phyloP scores from a whole-genome alignment of 495 filamentous ascomycete species.

The Parmelia sp. region DNA sequence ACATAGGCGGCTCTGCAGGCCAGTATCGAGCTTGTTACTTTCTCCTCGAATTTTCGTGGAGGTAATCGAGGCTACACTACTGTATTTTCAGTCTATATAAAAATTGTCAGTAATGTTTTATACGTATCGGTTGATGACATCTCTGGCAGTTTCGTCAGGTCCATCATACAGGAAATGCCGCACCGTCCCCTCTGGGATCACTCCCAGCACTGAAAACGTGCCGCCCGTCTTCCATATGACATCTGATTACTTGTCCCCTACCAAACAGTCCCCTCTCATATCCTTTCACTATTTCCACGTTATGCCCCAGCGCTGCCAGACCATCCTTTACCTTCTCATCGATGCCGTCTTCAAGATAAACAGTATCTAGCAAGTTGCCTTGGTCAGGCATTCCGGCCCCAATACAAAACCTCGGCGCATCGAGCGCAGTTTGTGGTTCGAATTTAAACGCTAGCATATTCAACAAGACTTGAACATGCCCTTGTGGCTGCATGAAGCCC shows the following conservation, averaged over 20 bases:
- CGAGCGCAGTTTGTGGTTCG: slow-evolving; percentile 81
- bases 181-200: slow-evolving; percentile 84
- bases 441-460: slow-evolving; percentile 84
- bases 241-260: slow-evolving; percentile 80
- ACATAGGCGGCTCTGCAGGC: no score
- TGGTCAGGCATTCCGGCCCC: slow-evolving; percentile 59
- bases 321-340: slow-evolving; percentile 57
- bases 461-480: slow-evolving; percentile 89
- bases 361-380: slow-evolving; percentile 48
- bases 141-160: neutral
- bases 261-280: slow-evolving; percentile 73
- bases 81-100: no score
- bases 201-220: slow-evolving; percentile 79
- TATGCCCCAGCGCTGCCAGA: slow-evolving; percentile 64
- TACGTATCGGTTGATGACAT: neutral
- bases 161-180: slow-evolving; percentile 56
- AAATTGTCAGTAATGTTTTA: no score
- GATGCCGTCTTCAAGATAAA: slow-evolving; percentile 85
- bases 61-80: no score
- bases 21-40: no score
- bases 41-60: no score
- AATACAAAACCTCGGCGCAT: slow-evolving; percentile 82
- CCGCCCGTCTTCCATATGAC: slow-evolving; percentile 61
- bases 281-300: slow-evolving; percentile 60
- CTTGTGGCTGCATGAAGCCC: slow-evolving; percentile 98